Evolutionary conservation across 371 early-diverging fungal species (phyloP).

Genomic region (Smittium mucronatum): DNA sequence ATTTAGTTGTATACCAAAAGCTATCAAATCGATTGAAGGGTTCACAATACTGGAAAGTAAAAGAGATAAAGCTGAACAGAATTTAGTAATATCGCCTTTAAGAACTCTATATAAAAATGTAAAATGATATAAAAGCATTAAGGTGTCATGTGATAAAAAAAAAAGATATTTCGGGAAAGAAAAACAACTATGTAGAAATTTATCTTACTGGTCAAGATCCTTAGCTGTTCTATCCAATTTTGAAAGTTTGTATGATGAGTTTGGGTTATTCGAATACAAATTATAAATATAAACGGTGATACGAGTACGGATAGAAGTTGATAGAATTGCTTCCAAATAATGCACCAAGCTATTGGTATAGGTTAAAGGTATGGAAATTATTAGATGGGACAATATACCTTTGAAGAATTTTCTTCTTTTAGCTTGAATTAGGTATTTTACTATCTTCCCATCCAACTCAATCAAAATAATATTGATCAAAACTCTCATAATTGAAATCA

Average conservation of each 20-base stretch:
- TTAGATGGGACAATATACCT: conserved; percentile 80
- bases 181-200: too few relatives aligned
- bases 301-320: conserved; percentile 62
- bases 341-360: conserved; percentile 94
- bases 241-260: conserved; percentile 68
- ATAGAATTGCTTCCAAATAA: conserved; percentile 80
- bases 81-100: conserved; percentile 81
- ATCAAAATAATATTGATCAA: conserved; percentile 85
- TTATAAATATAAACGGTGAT: conserved; percentile 67
- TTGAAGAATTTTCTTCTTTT: conserved; percentile 47
- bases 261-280: conserved; percentile 61
- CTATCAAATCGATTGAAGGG: conserved; percentile 67
- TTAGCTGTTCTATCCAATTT: conserved; percentile 64
- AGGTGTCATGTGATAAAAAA: too few relatives aligned
- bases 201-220: conserved; percentile 73
- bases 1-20: conserved; percentile 71
- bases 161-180: too few relatives aligned
- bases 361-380: conserved; percentile 88
- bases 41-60: conserved; percentile 72
- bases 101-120: too few relatives aligned
- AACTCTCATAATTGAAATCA: conserved; percentile 78
- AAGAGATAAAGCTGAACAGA: conserved; percentile 56
- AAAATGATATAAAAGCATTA: too few relatives aligned
- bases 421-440: conserved; percentile 73
- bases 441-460: conserved; percentile 83